These are phyloP conservation scores for Metarhizium humberi DNA, from an alignment of 2,329 filamentous ascomycete genomes.

Conservation along the genomic window DNA sequence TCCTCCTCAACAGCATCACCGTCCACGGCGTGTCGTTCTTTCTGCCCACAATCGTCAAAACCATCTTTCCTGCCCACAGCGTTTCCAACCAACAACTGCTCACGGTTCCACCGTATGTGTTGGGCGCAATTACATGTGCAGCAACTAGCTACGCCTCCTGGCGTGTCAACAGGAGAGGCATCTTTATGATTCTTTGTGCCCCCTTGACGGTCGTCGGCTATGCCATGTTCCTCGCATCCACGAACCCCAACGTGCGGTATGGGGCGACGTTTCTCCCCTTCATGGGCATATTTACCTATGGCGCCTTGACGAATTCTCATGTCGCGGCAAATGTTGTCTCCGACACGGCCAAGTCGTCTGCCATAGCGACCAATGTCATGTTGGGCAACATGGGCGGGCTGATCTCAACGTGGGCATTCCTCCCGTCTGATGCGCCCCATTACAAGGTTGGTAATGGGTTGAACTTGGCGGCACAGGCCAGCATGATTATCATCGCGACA, in stretches of 20 bases:
- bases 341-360: slow-evolving; percentile 54
- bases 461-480: slow-evolving; percentile 54
- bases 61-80: slow-evolving; percentile 51
- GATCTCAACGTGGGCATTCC: slow-evolving; percentile 55
- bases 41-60: slow-evolving; percentile 58
- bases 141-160: slow-evolving; percentile 49
- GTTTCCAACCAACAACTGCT: slow-evolving; percentile 56
- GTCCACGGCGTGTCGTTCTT: slow-evolving; percentile 67
- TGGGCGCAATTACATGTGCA: slow-evolving; percentile 55
- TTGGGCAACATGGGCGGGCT: slow-evolving; percentile 39
- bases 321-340: slow-evolving; percentile 59
- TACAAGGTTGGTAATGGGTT: slow-evolving; percentile 63
- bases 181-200: slow-evolving; percentile 49
- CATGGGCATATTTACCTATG: slow-evolving; percentile 50
- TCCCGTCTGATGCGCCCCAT: slow-evolving; percentile 52
- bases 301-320: slow-evolving; percentile 56
- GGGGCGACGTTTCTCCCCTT: slow-evolving; percentile 60
- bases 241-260: slow-evolving; percentile 45
- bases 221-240: slow-evolving; percentile 55
- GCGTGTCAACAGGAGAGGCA: slow-evolving; percentile 46
- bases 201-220: slow-evolving; percentile 59
- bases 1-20: slow-evolving; percentile 59
- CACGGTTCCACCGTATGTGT: slow-evolving; percentile 60
- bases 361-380: slow-evolving; percentile 52
- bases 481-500: slow-evolving; percentile 42